Base-by-base conservation (phyloP, 2,329 filamentous ascomycete genomes). In the Penicillium digitatum region DNA sequence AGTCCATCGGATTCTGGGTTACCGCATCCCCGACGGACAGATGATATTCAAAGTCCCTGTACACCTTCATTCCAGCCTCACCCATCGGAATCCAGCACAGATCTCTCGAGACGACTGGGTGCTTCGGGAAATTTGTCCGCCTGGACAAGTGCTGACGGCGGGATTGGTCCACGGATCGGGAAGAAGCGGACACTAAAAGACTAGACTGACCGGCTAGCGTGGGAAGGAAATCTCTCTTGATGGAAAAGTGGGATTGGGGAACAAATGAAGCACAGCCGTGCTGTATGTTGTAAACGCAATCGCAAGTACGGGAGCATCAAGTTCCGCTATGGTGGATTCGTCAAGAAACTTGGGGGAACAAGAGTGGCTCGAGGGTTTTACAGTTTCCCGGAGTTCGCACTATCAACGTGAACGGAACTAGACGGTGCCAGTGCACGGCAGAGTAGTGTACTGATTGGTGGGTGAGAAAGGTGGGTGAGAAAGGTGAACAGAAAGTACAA, bases 91-190 rank as follows among this genome's bases (percentile, higher is more conserved):
- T 40, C 38, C 38, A 26, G 54, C 50, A 52, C 45, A 47, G 46
- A 58, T 64, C 50, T 52, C 54, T 55, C 58, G 52, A 40, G 57
- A 60, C 57, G 59, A 64, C 63, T 58, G 59, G 16, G 37, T 52
- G 35, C 37, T 65, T 64, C 56, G 59, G 62, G 63, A 16, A 62
- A 63, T 62, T 60, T 61, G 46, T 60, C 63, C 63, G 63, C 59
- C 46, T 29, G 35, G 22, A 4, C 12, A 27, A 31, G n/a, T 14
- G 6, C n/a, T 32, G 27, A 34, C 16, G 31, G 5, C 24, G 38
- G 52, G 20, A 50, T 44, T 58, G 34, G 56, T 44, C 18, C 44
- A 37, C 24, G 44, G 47, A 32, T 47, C 31, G 39, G 48, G 35
- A 37, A 51, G 31, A 29, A 26, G 32, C 34, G 48, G 42, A 50